These are phyloP conservation scores for Leccinum griseonigrum DNA, from an alignment of 1,284 basidiomycete species.

Conservation along the genomic window DNA sequence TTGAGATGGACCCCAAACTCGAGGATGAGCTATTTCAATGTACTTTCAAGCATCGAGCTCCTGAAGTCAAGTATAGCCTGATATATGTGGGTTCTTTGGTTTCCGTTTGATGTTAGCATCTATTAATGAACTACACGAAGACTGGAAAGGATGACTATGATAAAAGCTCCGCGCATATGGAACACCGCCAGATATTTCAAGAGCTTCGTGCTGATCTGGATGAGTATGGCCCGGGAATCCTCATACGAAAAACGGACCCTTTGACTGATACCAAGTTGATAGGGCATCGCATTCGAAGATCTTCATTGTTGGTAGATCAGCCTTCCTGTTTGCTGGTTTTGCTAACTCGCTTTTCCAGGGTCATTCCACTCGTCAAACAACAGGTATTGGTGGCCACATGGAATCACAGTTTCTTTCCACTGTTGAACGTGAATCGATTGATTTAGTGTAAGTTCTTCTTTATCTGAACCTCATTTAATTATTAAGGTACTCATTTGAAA, in stretches of 20 bases:
- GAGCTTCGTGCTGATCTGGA: constrained; percentile 82
- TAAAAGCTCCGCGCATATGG: constrained; percentile 57
- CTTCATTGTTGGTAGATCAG: neutral
- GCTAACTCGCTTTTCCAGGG: neutral
- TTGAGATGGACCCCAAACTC: constrained; percentile 68
- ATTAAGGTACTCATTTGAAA: neutral
- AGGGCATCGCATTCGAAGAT: neutral
- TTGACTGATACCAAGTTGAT: neutral
- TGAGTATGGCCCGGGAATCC: constrained; percentile 44
- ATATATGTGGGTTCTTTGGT: constrained; percentile 65
- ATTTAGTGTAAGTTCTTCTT: constrained; percentile 62
- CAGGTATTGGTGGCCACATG: constrained; percentile 89
- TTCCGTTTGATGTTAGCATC: neutral
- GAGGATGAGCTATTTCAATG: constrained; percentile 78
- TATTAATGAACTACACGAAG: constrained; percentile 33
- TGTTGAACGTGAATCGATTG: constrained; percentile 92
- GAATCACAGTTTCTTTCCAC: constrained; percentile 92
- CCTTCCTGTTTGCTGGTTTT: neutral
- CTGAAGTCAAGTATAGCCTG: constrained; percentile 71
- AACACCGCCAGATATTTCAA: constrained; percentile 56
- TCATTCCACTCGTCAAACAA: constrained; percentile 46
- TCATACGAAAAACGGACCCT: neutral
- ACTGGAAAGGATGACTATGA: constrained; percentile 87
- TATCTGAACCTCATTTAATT: neutral
- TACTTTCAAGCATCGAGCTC: constrained; percentile 90